Evolutionary conservation across 768 basidiomycete genomes (phyloP), one percentile per base, ranked within the genome.

Genomic region (Lyophyllum decastes): DNA sequence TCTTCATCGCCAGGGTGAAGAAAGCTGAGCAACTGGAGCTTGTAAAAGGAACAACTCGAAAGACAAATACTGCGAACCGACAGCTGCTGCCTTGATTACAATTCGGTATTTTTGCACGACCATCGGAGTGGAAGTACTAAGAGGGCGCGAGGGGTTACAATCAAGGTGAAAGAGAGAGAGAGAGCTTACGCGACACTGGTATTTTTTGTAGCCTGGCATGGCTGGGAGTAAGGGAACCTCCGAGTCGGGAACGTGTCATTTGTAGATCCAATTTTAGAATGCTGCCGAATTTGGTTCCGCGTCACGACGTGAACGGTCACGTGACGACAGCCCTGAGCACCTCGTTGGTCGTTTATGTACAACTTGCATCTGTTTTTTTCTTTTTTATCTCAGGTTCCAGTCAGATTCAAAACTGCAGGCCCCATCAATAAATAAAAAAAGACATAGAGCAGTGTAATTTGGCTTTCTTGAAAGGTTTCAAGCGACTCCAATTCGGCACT

Each of bases 1-100:
- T 78, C 73, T 30, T 72, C 57, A 64, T 84, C 83, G 46, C 64
- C 70, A 27, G 82, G 82, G 59, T 84, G 82, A 35, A 83, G 73
- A 60, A 81, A 84, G 26, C 83, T 73, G 26, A 40, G 44, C 10
- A 41, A 33, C 19, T 55, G 26, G 9, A 21, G 30, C 10, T 30
- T 30, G 30, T 52, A 27, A 44, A 47, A 40, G 35, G 45, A 41
- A 4, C 21, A 17, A 49, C 47, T 33, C 21, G 26, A 35, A 35
- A 30, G 41, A 49, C 16, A 40, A 48, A 43, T n/a, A 24, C 5
- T 45, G 24, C 78, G 53, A 61, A 82, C 83, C 83, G 80, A 68
- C 83, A 84, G 35, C 66, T 72, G 43, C 70, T 71, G 26, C 83
- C 83, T 59, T 83, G 76, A 34, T 65, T 73, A 59, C 83, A 84